Evolutionary conservation across 176 grass and related monocot genomes (phyloP).

Genomic region (Miscanthus lutarioriparius): DNA sequence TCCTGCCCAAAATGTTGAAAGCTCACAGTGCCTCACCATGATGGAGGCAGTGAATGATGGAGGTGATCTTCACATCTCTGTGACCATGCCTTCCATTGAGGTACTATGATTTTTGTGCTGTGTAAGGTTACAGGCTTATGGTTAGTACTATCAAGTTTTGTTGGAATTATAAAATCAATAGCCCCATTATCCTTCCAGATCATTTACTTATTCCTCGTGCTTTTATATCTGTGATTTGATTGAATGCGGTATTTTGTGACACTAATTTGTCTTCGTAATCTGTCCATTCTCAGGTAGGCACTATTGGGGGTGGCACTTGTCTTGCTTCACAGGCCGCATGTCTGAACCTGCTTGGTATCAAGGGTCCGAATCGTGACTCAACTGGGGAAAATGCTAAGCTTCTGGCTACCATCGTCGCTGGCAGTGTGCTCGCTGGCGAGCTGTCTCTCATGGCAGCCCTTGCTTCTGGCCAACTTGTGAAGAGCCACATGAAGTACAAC

Average conservation of each 20-base stretch:
- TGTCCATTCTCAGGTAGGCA: slow-evolving; percentile 59
- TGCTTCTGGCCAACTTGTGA: slow-evolving; percentile 71
- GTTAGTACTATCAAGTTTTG: background rate
- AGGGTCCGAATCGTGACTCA: slow-evolving; percentile 52
- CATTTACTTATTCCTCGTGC: background rate
- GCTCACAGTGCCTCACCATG: slow-evolving; percentile 86
- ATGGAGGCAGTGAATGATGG: slow-evolving; percentile 67
- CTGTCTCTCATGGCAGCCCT: slow-evolving; percentile 75
- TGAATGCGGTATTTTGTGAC: background rate
- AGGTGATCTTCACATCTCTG: slow-evolving; percentile 67
- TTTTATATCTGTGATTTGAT: background rate
- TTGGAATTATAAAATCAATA: slow-evolving; percentile 8
- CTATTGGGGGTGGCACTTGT: slow-evolving; percentile 77
- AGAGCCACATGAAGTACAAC: slow-evolving; percentile 91
- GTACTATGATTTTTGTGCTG: slow-evolving; percentile 24
- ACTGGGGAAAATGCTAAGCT: slow-evolving; percentile 59
- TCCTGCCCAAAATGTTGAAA: slow-evolving; percentile 87
- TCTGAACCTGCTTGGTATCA: slow-evolving; percentile 71
- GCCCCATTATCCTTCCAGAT: background rate
- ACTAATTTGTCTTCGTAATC: background rate
- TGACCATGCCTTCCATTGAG: slow-evolving; percentile 88
- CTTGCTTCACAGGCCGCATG: slow-evolving; percentile 74
- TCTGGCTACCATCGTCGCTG: slow-evolving; percentile 66
- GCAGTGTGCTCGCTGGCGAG: slow-evolving; percentile 79
- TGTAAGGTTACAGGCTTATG: background rate